phyloP scores from a whole-genome alignment of 2,329 filamentous ascomycete genomes.

The Aspergillus terreus region DNA sequence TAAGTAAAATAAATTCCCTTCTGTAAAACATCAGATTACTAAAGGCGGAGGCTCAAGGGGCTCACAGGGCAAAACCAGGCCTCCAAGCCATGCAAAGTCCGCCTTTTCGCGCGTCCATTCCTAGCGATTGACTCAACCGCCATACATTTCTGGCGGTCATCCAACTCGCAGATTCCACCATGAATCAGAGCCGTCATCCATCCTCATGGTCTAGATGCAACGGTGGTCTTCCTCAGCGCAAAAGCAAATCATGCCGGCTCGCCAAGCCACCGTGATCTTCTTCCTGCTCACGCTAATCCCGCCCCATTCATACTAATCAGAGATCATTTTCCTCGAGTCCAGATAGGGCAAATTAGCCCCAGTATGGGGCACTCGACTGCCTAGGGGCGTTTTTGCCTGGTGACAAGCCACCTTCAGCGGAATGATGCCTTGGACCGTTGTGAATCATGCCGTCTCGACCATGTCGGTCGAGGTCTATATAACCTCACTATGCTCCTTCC shows the following conservation, averaged over 20 bases:
- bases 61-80: constrained; percentile 3
- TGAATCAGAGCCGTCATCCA: constrained; percentile 4
- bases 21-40: not conserved
- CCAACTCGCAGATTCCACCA: not conserved
- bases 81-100: constrained; percentile 10
- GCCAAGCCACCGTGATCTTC: constrained; percentile 4
- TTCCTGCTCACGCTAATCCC: not conserved
- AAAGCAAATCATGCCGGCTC: not conserved
- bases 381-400: not conserved
- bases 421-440: not conserved
- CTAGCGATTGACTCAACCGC: constrained; percentile 7
- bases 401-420: not conserved
- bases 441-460: not conserved
- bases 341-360: not conserved
- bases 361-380: not conserved
- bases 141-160: constrained; percentile 9
- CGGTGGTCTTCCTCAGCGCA: not conserved
- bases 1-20: not conserved
- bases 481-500: not conserved
- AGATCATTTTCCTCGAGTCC: constrained; percentile 1
- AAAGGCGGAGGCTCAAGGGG: constrained; percentile 3
- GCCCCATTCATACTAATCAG: constrained; percentile 1
- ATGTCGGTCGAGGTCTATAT: not conserved
- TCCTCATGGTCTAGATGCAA: not conserved
- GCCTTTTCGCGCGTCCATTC: constrained; percentile 3